These are phyloP conservation scores for Domatiomyces globalis DNA, from an alignment of 2,329 filamentous ascomycete genomes.

Conservation along the genomic window DNA sequence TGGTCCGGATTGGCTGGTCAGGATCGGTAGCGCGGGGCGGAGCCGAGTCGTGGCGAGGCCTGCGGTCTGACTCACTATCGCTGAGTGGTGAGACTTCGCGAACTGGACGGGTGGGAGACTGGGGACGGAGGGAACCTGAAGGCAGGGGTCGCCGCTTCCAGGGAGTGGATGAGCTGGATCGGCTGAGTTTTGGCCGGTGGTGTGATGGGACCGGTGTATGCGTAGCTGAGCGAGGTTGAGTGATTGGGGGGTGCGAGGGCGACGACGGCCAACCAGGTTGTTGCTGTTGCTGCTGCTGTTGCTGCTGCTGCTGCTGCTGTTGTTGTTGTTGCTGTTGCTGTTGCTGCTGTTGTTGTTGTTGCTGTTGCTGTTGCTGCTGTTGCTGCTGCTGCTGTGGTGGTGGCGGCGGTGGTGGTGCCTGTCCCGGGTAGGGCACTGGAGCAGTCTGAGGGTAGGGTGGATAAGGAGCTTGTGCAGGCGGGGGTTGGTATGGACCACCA, in stretches of 20 bases:
- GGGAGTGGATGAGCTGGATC: conserved; percentile 14
- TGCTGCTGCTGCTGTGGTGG: neutral
- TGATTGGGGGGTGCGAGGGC: conserved; percentile 9
- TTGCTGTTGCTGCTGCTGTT: neutral
- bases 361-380: neutral
- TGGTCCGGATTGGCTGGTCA: neutral
- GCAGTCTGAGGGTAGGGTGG: conserved; percentile 15
- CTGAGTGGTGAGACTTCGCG: conserved; percentile 17
- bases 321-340: neutral
- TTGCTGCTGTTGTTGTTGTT: neutral
- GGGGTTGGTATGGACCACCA: conserved; percentile 9
- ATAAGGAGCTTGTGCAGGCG: conserved; percentile 13
- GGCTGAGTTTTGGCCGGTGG: conserved; percentile 2
- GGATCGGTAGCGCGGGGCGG: neutral
- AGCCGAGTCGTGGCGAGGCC: conserved; percentile 1
- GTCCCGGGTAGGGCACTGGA: conserved; percentile 12
- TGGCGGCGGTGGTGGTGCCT: conserved; percentile 3
- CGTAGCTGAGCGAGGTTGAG: conserved; percentile 11
- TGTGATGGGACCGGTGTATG: conserved; percentile 12
- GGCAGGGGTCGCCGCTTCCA: conserved; percentile 12
- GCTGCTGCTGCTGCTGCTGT: neutral
- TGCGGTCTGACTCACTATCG: conserved; percentile 11
- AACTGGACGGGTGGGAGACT: conserved; percentile 14
- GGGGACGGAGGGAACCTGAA: conserved; percentile 4
- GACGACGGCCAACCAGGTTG: conserved; percentile 10